Base-by-base conservation (phyloP, 106 monocot species). In the Hemerocallis citrina region DNA sequence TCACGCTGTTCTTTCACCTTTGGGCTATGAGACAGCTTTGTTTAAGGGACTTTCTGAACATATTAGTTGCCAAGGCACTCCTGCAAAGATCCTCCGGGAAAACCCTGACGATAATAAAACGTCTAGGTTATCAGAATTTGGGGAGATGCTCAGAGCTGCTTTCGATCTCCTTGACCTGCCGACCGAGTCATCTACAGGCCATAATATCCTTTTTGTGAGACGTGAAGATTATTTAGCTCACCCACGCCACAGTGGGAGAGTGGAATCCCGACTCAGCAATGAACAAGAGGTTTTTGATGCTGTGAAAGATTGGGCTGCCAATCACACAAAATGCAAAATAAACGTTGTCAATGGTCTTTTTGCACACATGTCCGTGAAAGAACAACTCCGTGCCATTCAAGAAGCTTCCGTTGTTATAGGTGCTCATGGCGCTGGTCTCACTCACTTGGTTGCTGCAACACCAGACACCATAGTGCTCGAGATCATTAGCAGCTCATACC, bases 161-260 rank as follows among this genome's bases (percentile, higher is more conserved):
- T 89, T 96, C 14, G 67, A 45, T 22, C 78, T 96, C 23, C 70
- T 64, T 0, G 25, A 30, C 28, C 22, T 40, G 17, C 58, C 57
- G 41, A 62, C 52, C 27, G 77, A 74, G 58, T 61, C 50, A 52
- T 42, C 69, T 5, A 57, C 63, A 15, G 57, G 55, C 41, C 81
- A 77, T 31, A 87, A 84, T 71, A 64, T 96, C 20, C 95, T 96
- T 25, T 95, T 96, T 62, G 68, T 96, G 35, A 77, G 95, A 4
- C 86, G 95, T 36, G 95, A 96, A 63, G 84, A 96, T 75, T 96
- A 96, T 54, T 60, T 96, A 48, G 95, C 95, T 23, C 95, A 96
- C 39, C 95, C 95, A 2, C 82, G 95, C 5, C 95, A 96, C 39
- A 76, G 32, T 49, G 95, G 95, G 20, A 83, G 67, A 61, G 69